Evolutionary conservation across 106 monocot species (phyloP).

Genomic region (Allium fistulosum): DNA sequence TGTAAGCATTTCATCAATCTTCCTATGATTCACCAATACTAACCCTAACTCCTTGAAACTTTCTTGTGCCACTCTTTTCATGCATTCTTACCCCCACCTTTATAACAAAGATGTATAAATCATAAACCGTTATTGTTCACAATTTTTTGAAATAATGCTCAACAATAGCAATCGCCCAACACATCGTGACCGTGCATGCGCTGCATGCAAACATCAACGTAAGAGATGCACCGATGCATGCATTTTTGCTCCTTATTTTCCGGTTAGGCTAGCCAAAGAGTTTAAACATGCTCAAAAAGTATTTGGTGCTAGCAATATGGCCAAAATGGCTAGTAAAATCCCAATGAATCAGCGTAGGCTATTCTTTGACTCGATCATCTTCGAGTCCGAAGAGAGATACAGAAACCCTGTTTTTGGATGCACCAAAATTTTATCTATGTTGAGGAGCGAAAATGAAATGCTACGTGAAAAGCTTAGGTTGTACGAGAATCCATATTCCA

Average conservation of each 20-base stretch:
- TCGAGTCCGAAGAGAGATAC: slow-evolving; percentile 29
- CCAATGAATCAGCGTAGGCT: not conserved
- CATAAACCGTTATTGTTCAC: not conserved
- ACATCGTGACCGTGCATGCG: slow-evolving; percentile 20
- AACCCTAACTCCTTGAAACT: not conserved
- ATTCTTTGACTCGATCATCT: slow-evolving; percentile 18
- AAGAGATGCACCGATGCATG: slow-evolving; percentile 26
- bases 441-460: not conserved
- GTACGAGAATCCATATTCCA: not conserved
- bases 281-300: slow-evolving; percentile 31
- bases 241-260: slow-evolving; percentile 34
- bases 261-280: slow-evolving; percentile 9
- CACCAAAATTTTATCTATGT: not conserved
- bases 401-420: not conserved
- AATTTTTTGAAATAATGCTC: not conserved
- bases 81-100: not conserved
- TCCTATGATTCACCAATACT: slow-evolving; percentile 7
- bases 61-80: not conserved
- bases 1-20: slow-evolving; percentile 2
- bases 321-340: slow-evolving; percentile 22
- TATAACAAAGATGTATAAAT: not conserved
- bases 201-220: slow-evolving; percentile 47
- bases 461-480: not conserved
- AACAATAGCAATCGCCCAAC: not conserved
- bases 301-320: slow-evolving; percentile 30